Base-by-base conservation (phyloP, 108 stramenopile species). In the Craspedostauros australis region DNA sequence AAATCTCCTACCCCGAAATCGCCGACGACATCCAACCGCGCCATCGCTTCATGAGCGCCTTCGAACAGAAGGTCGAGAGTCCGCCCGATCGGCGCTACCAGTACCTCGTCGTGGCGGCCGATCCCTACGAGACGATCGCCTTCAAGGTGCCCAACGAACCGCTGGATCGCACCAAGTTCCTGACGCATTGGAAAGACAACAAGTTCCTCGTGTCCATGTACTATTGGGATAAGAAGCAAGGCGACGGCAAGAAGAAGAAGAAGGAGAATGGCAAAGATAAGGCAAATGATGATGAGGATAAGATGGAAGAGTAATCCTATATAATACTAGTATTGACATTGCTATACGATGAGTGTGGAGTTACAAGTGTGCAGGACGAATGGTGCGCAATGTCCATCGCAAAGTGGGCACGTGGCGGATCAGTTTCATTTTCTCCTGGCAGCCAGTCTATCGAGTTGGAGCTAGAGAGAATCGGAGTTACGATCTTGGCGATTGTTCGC, bases 31-130 rank as follows among this genome's bases (percentile, higher is more conserved):
- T 75, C 11, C 96, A 96, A 68, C 99, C 99, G n/a, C 80, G 97
- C 21, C 96, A 98, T 80, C 87, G 99, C 28, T 98, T 99, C 80
- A 99, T 99, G 99, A 84, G 80, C 32, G 94, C 99, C 43, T 99
- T 89, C 79, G 97, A 98, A 76, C 99, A 99, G 75, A 61, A 79
- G 38, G 91, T 97, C 28, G 99, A 98, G 43, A 73, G 77, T 6
- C 95, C 96, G 0, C 93, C 96, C 1, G 96, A 98, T 75, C 86
- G 89, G 47, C 70, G 77, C 5, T 97, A 94, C 52, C 95, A 98
- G 65, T 99, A 96, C 49, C 76, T 99, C 0, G 72, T 99, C 19
- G 80, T 99, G 63, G 99, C 99, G 18, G 96, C 95, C 47, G 99
- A 98, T 41, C 97, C 97, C 11, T 99, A 99, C 62, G 96, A 98